Evolutionary conservation across 148 eudicot species (phyloP).

Genomic region (Rhododendron griersonianum): DNA sequence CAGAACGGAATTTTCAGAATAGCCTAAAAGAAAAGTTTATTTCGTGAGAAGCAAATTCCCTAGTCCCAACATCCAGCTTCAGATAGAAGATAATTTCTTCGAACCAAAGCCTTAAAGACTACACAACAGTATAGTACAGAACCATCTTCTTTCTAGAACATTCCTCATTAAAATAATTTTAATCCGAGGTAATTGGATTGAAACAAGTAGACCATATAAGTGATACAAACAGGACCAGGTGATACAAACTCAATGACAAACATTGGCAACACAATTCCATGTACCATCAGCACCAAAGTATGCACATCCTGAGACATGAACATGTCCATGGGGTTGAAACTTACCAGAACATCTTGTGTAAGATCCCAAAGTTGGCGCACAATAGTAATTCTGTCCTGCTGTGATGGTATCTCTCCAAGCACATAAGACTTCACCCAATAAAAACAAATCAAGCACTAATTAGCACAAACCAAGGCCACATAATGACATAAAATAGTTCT

Average conservation of each 20-base stretch:
- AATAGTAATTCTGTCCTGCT: constrained; percentile 76
- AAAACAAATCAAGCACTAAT: constrained; percentile 13
- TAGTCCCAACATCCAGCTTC: not conserved
- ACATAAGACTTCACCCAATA: constrained; percentile 72
- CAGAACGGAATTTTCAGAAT: not conserved
- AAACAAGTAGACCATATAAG: not conserved
- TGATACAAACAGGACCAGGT: not conserved
- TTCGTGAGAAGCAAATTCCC: not conserved
- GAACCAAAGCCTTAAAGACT: not conserved
- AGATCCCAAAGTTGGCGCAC: constrained; percentile 96
- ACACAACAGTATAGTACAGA: not conserved
- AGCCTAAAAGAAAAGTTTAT: not conserved
- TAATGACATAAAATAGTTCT: not conserved
- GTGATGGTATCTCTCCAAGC: constrained; percentile 92
- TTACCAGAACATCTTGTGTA: constrained; percentile 79
- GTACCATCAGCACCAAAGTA: not conserved
- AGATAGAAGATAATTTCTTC: not conserved
- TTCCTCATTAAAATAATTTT: not conserved
- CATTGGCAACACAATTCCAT: constrained; percentile 1
- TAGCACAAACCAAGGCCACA: not conserved
- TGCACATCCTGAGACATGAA: constrained; percentile 1
- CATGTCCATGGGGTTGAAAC: not conserved
- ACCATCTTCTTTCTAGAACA: too few relatives aligned
- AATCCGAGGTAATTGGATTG: not conserved
- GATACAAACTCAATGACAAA: not conserved